These are phyloP conservation scores for Suhomyces sp. DNA, from an alignment of 805 yeast species.

Conservation along the genomic window DNA sequence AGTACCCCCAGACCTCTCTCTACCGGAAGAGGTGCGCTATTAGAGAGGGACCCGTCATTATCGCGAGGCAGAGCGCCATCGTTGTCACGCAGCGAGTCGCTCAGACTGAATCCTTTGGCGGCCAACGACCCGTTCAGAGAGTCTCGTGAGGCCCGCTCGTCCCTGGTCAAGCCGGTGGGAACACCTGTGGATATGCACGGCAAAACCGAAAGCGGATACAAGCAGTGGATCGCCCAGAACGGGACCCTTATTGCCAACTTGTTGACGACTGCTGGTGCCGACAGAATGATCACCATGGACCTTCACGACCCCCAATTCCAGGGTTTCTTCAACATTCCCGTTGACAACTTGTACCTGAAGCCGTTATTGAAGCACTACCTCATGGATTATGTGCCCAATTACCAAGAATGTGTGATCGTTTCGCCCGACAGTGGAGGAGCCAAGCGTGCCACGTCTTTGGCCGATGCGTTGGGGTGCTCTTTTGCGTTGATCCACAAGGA, in stretches of 20 bases:
- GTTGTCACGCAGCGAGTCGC: neutral
- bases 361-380: conserved; percentile 88
- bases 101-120: neutral
- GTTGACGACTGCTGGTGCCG: conserved; percentile 90
- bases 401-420: conserved; percentile 81
- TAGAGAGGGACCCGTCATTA: conserved; percentile 7
- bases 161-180: conserved; percentile 1
- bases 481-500: conserved; percentile 97
- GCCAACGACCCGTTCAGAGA: conserved; percentile 2
- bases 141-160: neutral
- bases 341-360: conserved; percentile 86
- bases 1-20: conserved; percentile 46
- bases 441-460: conserved; percentile 90
- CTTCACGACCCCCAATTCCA: conserved; percentile 97
- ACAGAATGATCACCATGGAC: conserved; percentile 96
- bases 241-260: conserved; percentile 90
- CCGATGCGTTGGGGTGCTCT: conserved; percentile 82
- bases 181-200: conserved; percentile 32
- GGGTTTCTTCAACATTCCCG: conserved; percentile 95
- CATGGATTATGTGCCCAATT: conserved; percentile 70
- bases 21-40: conserved; percentile 7
- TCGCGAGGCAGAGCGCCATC: neutral
- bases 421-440: conserved; percentile 99
- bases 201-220: conserved; percentile 64
- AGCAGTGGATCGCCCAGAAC: conserved; percentile 93